Conservation (phyloP, 495 filamentous ascomycete species). For the Penicillium canescens region DNA sequence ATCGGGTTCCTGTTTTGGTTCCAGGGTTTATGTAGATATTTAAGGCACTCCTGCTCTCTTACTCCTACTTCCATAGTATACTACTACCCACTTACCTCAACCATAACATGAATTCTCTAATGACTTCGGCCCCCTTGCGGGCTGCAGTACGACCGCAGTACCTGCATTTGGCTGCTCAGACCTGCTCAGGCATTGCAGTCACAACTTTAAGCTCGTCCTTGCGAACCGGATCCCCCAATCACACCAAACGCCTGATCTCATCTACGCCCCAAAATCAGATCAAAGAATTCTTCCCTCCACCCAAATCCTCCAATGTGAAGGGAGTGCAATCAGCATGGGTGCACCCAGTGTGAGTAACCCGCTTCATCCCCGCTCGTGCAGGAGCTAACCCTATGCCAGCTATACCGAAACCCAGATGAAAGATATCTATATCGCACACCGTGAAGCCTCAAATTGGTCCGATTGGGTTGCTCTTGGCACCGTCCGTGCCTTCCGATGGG, state of each 20-base stretch:
- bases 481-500: slow-evolving; percentile 64
- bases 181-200: slow-evolving; percentile 25
- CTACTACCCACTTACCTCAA: slow-evolving; percentile 4
- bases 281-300: slow-evolving; percentile 43
- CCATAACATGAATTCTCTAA: slow-evolving; percentile 26
- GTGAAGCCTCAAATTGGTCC: slow-evolving; percentile 63
- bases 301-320: slow-evolving; percentile 34
- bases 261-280: slow-evolving; percentile 36
- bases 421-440: slow-evolving; percentile 63
- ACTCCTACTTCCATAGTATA: background rate
- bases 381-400: slow-evolving; percentile 29
- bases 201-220: slow-evolving; percentile 16
- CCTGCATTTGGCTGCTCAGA: slow-evolving; percentile 26
- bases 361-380: background rate
- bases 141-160: slow-evolving; percentile 28
- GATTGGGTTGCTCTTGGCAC: slow-evolving; percentile 65
- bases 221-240: slow-evolving; percentile 12
- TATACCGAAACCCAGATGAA: slow-evolving; percentile 67
- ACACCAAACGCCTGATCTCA: slow-evolving; percentile 36
- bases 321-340: slow-evolving; percentile 38
- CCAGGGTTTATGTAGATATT: too few species aligned
- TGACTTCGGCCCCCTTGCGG: slow-evolving; percentile 35
- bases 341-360: slow-evolving; percentile 42
- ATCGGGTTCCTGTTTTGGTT: too few species aligned
- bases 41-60: background rate